Conservation (phyloP, 306 rosid species). For the Acmispon strigosus region DNA sequence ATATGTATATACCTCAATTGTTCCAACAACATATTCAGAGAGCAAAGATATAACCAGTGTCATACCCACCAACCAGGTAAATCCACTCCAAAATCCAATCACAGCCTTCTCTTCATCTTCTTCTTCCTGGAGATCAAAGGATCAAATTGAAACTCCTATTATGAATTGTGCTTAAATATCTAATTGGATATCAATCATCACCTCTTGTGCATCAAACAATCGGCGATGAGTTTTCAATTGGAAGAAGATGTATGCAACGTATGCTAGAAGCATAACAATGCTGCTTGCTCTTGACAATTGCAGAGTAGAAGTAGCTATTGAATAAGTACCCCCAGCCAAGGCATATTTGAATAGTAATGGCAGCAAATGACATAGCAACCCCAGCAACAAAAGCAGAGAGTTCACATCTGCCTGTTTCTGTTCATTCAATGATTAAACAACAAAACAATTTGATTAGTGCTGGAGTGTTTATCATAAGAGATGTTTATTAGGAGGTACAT, state of each 20-base stretch:
- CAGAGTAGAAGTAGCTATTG: constrained; percentile 40
- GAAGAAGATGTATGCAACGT: constrained; percentile 67
- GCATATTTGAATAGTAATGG: constrained; percentile 59
- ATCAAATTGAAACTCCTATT: neutral
- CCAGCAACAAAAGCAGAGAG: constrained; percentile 60
- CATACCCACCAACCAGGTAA: constrained; percentile 82
- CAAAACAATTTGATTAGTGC: neutral
- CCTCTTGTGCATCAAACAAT: constrained; percentile 67
- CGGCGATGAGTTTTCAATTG: constrained; percentile 85
- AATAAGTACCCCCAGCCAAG: constrained; percentile 10
- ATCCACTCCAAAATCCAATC: constrained; percentile 82
- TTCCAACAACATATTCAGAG: constrained; percentile 83
- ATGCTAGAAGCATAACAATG: constrained; percentile 73
- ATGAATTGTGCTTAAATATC: neutral
- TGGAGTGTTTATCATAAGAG: too few species aligned
- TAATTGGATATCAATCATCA: neutral
- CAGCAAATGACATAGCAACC: constrained; percentile 77
- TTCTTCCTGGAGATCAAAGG: constrained; percentile 34
- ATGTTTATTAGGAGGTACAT: too few species aligned
- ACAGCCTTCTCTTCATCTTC: constrained; percentile 51
- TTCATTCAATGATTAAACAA: neutral
- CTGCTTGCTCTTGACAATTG: constrained; percentile 86
- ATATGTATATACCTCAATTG: constrained; percentile 65
- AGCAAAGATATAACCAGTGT: constrained; percentile 68
- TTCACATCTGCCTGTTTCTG: constrained; percentile 93